Evolutionary conservation across 2,329 filamentous ascomycete species (phyloP).

Genomic region (Alternaria metachromatica): DNA sequence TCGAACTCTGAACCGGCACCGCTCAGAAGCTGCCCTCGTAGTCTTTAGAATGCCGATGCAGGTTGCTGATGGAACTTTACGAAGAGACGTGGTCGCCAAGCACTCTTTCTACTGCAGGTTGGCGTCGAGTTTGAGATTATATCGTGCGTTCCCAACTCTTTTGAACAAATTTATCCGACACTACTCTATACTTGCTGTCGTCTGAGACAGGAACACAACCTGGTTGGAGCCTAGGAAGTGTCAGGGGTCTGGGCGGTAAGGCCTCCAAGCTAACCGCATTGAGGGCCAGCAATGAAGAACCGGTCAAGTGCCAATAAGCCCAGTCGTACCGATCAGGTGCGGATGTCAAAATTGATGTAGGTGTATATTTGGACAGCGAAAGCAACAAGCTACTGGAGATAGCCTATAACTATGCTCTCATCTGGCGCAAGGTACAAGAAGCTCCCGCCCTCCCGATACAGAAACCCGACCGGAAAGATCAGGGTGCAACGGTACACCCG

Average conservation of each 20-base stretch:
- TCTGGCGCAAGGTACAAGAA: not conserved
- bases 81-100: not conserved
- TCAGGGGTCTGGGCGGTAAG: slow-evolving; percentile 1
- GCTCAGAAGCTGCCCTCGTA: not conserved
- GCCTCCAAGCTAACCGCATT: slow-evolving; percentile 2
- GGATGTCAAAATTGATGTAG: not conserved
- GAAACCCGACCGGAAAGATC: not conserved
- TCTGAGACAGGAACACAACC: not conserved
- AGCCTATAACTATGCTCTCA: not conserved
- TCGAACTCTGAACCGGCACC: not conserved
- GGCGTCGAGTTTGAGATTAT: not conserved
- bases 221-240: not conserved
- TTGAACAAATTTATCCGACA: not conserved
- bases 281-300: not conserved
- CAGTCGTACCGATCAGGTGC: not conserved
- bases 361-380: not conserved
- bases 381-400: not conserved
- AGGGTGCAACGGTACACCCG: not conserved
- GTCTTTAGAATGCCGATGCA: not conserved
- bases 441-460: not conserved
- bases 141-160: not conserved
- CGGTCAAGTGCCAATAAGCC: slow-evolving; percentile 1
- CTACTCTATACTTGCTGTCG: not conserved
- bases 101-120: not conserved
- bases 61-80: not conserved